phyloP scores from a whole-genome alignment of 2,329 filamentous ascomycete genomes.

The Thielaviopsis ethacetica region DNA sequence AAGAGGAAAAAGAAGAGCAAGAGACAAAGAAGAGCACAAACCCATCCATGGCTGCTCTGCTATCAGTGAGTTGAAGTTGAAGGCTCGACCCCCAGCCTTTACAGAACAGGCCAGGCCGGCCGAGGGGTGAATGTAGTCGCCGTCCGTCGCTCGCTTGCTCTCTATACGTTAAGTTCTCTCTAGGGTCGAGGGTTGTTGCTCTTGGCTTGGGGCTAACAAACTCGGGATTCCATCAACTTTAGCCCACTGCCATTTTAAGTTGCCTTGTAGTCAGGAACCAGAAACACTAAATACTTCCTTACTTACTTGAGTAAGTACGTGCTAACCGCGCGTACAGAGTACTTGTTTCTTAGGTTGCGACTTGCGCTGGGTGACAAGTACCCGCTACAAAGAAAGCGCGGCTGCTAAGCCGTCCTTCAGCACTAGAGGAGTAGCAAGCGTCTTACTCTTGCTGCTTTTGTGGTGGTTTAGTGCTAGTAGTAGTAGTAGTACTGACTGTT shows the following conservation, averaged over 20 bases:
- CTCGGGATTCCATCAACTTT: too few relatives aligned
- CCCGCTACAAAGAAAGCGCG: background rate
- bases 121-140: background rate
- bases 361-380: background rate
- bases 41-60: too few relatives aligned
- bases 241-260: background rate
- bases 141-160: background rate
- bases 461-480: too few relatives aligned
- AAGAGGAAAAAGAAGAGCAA: background rate
- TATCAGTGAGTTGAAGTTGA: too few relatives aligned
- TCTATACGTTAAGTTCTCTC: background rate
- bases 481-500: too few relatives aligned
- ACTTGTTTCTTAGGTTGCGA: background rate
- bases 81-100: too few relatives aligned
- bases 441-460: too few relatives aligned
- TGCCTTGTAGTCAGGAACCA: slow-evolving; percentile 6
- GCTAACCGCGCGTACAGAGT: background rate
- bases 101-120: background rate
- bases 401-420: too few relatives aligned
- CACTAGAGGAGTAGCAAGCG: background rate
- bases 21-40: too few relatives aligned
- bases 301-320: too few relatives aligned
- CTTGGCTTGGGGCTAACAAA: too few relatives aligned
- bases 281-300: background rate
- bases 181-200: background rate